Conservation (phyloP, 768 basidiomycete genomes). For the Auriscalpium orientale region DNA sequence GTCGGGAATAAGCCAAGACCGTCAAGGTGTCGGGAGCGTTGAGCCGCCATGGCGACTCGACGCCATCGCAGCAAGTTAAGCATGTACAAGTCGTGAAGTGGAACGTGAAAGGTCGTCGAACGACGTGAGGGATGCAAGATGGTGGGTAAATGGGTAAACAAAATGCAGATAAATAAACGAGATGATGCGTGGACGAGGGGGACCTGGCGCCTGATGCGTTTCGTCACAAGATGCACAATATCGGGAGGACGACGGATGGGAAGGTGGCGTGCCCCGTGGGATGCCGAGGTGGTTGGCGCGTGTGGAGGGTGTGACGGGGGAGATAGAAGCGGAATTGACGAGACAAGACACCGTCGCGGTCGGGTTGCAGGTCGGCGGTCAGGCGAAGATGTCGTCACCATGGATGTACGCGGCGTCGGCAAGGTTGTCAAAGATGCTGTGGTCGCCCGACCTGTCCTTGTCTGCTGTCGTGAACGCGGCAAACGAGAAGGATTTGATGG, state of each 20-base stretch:
- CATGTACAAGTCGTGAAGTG: background rate
- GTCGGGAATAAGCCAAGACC: background rate
- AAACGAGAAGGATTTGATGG: background rate
- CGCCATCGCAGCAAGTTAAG: background rate
- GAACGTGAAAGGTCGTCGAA: background rate
- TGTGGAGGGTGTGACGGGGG: background rate
- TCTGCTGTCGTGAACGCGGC: background rate
- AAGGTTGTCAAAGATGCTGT: background rate
- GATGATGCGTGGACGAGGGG: background rate
- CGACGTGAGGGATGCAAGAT: background rate
- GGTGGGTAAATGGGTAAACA: conserved; percentile 5
- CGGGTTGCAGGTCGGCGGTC: conserved; percentile 5
- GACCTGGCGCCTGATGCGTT: background rate
- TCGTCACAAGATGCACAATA: background rate
- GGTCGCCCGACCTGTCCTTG: background rate
- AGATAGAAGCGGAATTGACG: background rate
- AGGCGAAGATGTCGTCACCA: conserved; percentile 17
- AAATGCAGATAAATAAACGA: background rate
- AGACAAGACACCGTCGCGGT: conserved; percentile 1
- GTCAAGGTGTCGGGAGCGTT: background rate
- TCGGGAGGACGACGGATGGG: background rate
- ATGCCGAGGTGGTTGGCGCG: background rate
- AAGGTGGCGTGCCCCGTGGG: background rate
- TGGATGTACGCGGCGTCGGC: conserved; percentile 3
- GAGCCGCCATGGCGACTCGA: background rate